Percentiles rank a stretch among this genome's conserved stretches.
These are phyloP conservation scores for Diutina catenulata DNA, from an alignment of 1,139 yeast genomes.

Conservation along the genomic window DNA sequence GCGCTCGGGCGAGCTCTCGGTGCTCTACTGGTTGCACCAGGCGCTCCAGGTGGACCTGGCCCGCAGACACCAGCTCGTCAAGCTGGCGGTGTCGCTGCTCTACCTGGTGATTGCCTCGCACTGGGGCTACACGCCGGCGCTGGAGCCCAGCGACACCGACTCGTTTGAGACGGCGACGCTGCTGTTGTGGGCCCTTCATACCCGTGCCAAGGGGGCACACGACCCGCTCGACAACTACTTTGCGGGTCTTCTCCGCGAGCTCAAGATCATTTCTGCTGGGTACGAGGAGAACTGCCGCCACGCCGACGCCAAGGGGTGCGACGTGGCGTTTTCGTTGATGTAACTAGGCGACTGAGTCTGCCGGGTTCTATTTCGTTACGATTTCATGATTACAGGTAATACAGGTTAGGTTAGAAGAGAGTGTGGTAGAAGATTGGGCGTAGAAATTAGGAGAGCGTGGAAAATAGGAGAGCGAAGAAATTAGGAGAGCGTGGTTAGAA, in stretches of 20 bases:
- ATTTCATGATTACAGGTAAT: no score
- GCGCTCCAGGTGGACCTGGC: neutral
- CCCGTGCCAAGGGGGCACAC: neutral
- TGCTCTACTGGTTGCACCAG: neutral
- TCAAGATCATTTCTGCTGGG: neutral
- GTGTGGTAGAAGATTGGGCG: no score
- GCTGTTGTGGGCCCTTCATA: neutral
- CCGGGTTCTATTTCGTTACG: no score
- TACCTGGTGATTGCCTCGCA: neutral
- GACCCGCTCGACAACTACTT: neutral
- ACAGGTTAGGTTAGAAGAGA: no score
- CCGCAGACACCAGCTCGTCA: neutral
- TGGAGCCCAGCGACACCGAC: neutral
- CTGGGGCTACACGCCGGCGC: neutral
- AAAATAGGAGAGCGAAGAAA: no score
- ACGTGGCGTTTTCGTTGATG: constrained; percentile 3
- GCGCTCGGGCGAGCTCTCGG: neutral
- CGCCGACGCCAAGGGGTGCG: constrained; percentile 1
- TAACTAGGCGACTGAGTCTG: neutral
- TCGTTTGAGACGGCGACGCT: neutral
- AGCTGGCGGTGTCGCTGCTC: constrained; percentile 1
- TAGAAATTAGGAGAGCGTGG: no score
- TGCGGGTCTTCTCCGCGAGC: constrained; percentile 1
- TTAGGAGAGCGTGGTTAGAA: no score
- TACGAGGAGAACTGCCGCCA: neutral